Base-by-base conservation (phyloP, 352 stramenopile species). In the Phytopythium sindhum region DNA sequence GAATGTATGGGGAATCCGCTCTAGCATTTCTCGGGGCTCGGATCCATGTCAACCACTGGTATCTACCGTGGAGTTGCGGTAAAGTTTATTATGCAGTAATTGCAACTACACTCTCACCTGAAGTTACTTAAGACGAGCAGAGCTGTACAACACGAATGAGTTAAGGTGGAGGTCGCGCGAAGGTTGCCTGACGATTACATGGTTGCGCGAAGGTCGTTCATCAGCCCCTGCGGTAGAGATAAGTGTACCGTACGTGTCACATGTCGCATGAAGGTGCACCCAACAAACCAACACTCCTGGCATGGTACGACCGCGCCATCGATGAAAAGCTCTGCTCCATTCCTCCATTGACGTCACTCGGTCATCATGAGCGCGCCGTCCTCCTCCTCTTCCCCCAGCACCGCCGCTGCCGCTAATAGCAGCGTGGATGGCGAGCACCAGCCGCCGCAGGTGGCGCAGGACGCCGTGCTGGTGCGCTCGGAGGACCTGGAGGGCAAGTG, bases 401-500 rank as follows among this genome's bases (percentile, higher is more conserved):
- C 17, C 24, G 4, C 42, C 31, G 7, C 23, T 4, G 19, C 29
- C 24, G 29, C 26, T 15, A 15, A 21, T 11, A 29, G 15, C 26
- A 6, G 14, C 19, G 2, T 11, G 23, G 23, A 45, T 23, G 26
- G 15, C n/a, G 31, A 55, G 35, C 29, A 63, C 14, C 19, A 58
- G 60, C 65, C 71, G 41, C 81, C 81, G 39, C 67, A 84, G 24
- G 70, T 80, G 57, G 86, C 86, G 35, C 86, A 95, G 68, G 75
- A 80, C 33, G 80, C 84, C 24, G 83, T 95, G 41, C 76, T 93
- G 42, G 75, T 93, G 68, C 75, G 77, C 39, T 95, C 86, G 1
- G 86, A 95, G 60, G 66, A 85, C 57, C 77, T 95, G 48, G 84
- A 93, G 60, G 84, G 84, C 56, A 88, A 91, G 73, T 69, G 62